Evolutionary conservation across 2,329 filamentous ascomycete genomes (phyloP), one percentile per base, ranked within the genome.

Genomic region (Orbilia javanica): DNA sequence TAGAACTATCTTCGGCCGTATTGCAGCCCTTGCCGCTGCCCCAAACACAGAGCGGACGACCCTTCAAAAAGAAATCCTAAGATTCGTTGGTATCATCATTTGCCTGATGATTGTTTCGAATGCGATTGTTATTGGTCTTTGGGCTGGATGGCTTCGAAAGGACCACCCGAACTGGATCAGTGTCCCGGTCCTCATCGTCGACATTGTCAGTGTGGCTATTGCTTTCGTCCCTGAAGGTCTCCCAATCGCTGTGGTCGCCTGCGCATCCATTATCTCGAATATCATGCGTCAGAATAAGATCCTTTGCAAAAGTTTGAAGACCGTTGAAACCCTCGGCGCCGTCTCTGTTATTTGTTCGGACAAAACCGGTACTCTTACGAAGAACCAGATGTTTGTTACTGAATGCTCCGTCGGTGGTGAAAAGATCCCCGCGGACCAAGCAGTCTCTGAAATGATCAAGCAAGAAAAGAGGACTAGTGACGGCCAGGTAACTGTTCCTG

Each of bases 261-360:
- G 89, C 18, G 85, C 94, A 79, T 93, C 92, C 0, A 94, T 94
- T 75, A 91, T 89, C 0, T 92, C 92, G 20, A 92, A 91, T 79
- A 87, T 92, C 80, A 93, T 94, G 92, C 87, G 87, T 79, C 90
- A 91, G 84, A 90, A 93, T 83, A 91, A 91, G 82, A 90, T 94
- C 50, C 87, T 94, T 7, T 93, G 91, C 88, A 94, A 94, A 84
- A 92, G 90, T 0, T 86, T 94, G 55, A 92, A 92, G 84, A 93
- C 92, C 7, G 79, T 92, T 5, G 90, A 92, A 81, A 90, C 90
- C 15, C 87, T 92, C 46, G 90, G 90, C 57, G 89, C 89, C 69
- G 89, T 92, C n/a, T 91, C 89, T 79, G 89, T 90, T 80, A 90
- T 92, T 79, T 91, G 90, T 83, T 91, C 89, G 44, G 90, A 91